Base-by-base conservation (phyloP, 305 asterid genomes). In the Solanum hybrid region DNA sequence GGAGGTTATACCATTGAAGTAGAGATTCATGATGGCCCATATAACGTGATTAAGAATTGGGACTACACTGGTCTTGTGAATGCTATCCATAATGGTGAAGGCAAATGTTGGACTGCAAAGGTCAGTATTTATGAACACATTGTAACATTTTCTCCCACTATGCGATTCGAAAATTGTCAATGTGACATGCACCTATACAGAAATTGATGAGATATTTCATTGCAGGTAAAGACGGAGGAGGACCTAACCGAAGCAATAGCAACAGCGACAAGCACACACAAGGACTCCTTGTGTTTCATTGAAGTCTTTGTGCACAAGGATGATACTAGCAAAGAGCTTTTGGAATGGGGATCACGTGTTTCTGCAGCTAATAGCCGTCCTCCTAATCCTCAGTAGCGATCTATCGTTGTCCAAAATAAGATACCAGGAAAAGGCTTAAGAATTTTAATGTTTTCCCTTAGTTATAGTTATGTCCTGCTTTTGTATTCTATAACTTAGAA, bases 301-400 rank as follows among this genome's bases (percentile, higher is more conserved):
- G 98, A 96, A 91, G 95, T 96, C 1, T 51, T 95, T 29, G 92
- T 93, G 85, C 98, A 96, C 92, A 96, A 94, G 91, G 98, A 96
- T 76, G 98, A 96, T 81, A 95, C 98, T 0, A 96, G 98, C 95
- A 96, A 95, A 91, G 98, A 96, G 51, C 89, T 96, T 88, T 95
- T 96, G 37, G 98, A 96, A 91, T 96, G 98, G 98, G 98, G 98
- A 6, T 96, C 98, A 0, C 96, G 97, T 26, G 98, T 96, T 85
- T 79, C 93, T 89, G 93, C 95, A 81, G 98, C 98, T 61, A 96
- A 96, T 87, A 51, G 97, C 85, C 95, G 98, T 14, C 94, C 96
- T 70, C 98, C 98, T 13, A 94, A 95, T 91, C 97, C 97, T 29
- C 98, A 95, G 27, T 96, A 94, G 91, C 73, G 2, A 22, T 29